Evolutionary conservation across 176 grass and related monocot genomes (phyloP).

Genomic region (Oryza rufipogon): DNA sequence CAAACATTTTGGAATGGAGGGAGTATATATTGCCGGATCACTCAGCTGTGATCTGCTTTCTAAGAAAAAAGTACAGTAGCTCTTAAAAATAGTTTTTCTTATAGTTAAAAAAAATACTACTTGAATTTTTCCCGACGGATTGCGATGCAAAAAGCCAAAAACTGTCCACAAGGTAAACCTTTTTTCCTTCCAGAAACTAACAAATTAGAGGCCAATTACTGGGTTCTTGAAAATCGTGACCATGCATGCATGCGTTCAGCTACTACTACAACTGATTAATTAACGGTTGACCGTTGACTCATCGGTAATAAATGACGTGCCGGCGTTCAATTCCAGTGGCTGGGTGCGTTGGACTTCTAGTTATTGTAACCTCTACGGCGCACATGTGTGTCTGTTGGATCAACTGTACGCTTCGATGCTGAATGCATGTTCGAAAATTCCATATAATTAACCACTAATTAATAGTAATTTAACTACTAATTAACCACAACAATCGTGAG

Average conservation of each 20-base stretch:
- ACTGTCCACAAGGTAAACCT: neutral
- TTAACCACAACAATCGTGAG: no score
- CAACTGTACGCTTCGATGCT: neutral
- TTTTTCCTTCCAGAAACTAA: neutral
- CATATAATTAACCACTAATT: no score
- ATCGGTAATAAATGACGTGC: neutral
- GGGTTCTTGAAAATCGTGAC: neutral
- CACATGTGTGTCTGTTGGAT: neutral
- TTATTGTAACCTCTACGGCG: neutral
- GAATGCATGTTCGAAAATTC: no score
- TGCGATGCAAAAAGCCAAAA: neutral
- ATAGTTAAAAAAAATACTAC: no score
- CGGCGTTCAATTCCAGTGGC: neutral
- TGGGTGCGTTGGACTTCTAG: neutral
- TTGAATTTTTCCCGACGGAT: neutral
- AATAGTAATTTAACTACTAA: no score
- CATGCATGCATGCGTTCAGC: neutral
- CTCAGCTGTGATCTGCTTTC: no score
- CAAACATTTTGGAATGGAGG: no score
- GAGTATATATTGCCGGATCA: no score
- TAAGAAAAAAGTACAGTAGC: no score
- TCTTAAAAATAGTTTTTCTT: no score
- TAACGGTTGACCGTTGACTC: neutral
- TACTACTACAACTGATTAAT: neutral
- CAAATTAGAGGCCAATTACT: neutral